Evolutionary conservation across 169 alveolate genomes (phyloP).

Genomic region (Blepharisma undulans): DNA sequence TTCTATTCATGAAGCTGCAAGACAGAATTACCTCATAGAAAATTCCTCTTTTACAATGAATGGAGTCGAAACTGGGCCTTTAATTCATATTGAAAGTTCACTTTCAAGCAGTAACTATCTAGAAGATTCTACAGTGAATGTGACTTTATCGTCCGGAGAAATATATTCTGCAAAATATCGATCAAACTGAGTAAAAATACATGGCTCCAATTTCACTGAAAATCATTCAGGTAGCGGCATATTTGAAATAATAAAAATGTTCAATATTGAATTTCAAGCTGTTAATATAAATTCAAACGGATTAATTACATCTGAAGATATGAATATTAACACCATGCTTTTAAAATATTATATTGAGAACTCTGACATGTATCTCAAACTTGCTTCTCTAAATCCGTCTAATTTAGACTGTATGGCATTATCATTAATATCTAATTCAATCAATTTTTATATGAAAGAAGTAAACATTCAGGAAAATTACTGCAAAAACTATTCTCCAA

Average conservation of each 20-base stretch:
- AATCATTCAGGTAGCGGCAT: not conserved
- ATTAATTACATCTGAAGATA: not conserved
- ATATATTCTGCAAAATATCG: not conserved
- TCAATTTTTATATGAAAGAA: no score
- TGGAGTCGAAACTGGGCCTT: not conserved
- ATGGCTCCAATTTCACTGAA: not conserved
- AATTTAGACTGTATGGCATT: not conserved
- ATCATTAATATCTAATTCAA: not conserved
- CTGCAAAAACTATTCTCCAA: not conserved
- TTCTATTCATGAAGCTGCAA: not conserved
- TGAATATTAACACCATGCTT: not conserved
- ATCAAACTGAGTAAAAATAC: not conserved
- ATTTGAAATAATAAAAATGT: not conserved
- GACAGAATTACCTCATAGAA: not conserved
- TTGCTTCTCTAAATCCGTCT: not conserved
- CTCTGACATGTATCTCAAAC: not conserved
- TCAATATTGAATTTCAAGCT: not conserved
- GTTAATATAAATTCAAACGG: not conserved
- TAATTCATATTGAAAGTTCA: no score
- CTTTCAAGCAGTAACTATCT: no score
- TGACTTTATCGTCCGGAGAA: not conserved
- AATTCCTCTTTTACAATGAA: not conserved
- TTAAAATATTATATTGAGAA: not conserved
- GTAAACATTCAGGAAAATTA: not conserved
- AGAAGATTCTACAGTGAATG: no score